These are phyloP conservation scores for Yamadazyma sp. DNA, from an alignment of 805 yeast genomes.

Conservation along the genomic window DNA sequence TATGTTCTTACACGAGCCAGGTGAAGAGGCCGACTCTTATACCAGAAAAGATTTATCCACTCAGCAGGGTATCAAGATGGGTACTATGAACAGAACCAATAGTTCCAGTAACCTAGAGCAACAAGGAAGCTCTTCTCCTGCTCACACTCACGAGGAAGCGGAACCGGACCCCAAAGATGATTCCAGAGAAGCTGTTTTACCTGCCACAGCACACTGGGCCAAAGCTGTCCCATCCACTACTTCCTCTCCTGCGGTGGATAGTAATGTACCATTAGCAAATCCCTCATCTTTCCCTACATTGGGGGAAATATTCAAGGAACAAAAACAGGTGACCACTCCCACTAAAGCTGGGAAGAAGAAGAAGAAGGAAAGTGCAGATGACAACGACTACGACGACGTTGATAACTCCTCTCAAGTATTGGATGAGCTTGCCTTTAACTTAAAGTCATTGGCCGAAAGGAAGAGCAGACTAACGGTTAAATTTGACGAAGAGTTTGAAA, in stretches of 20 bases:
- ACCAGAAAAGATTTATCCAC: constrained; percentile 86
- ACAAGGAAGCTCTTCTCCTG: neutral
- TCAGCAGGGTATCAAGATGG: constrained; percentile 64
- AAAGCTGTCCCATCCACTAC: constrained; percentile 21
- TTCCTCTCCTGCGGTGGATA: constrained; percentile 38
- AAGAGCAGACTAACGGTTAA: constrained; percentile 41
- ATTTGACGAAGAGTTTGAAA: constrained; percentile 25
- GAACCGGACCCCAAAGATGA: constrained; percentile 18
- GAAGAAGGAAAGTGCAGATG: constrained; percentile 44
- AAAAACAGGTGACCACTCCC: constrained; percentile 32
- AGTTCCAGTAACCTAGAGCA: constrained; percentile 21
- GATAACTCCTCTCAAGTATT: constrained; percentile 47
- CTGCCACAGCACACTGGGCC: constrained; percentile 72
- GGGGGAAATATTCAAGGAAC: constrained; percentile 46
- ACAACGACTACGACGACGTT: constrained; percentile 45
- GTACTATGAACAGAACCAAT: constrained; percentile 36
- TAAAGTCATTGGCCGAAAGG: constrained; percentile 37
- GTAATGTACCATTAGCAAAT: constrained; percentile 41
- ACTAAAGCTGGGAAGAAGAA: constrained; percentile 23
- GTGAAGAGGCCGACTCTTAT: constrained; percentile 97
- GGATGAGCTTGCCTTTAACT: constrained; percentile 45
- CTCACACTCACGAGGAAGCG: neutral
- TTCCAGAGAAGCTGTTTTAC: constrained; percentile 44
- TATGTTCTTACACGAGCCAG: constrained; percentile 98
- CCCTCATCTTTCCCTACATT: constrained; percentile 60